Evolutionary conservation across 352 stramenopile species (phyloP).

Genomic region (Pythium phragmitis): DNA sequence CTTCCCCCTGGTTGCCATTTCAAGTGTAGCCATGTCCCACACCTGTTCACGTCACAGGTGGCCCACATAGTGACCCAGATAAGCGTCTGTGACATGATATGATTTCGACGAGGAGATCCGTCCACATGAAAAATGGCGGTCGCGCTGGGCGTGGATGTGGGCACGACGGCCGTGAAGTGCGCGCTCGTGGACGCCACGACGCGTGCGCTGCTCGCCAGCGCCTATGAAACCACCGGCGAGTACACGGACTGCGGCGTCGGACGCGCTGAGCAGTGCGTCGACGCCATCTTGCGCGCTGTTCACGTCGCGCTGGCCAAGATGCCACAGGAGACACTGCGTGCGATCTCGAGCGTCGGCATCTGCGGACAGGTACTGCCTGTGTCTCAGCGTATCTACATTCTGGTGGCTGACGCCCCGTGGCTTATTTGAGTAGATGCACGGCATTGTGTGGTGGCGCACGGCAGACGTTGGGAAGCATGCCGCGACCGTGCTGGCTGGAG

Average conservation of each 20-base stretch:
- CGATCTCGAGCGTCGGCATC: constrained; percentile 51
- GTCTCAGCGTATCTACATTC: neutral
- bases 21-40: constrained; percentile 8
- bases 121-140: constrained; percentile 10
- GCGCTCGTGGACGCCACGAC: constrained; percentile 41
- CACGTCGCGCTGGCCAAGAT: constrained; percentile 36
- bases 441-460: constrained; percentile 80
- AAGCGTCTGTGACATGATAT: constrained; percentile 1
- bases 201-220: constrained; percentile 33
- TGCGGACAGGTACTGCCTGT: constrained; percentile 48
- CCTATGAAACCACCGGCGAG: constrained; percentile 32
- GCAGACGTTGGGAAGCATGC: constrained; percentile 35
- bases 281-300: constrained; percentile 47
- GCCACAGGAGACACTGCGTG: constrained; percentile 24
- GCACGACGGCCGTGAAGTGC: constrained; percentile 79
- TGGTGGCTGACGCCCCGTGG: neutral
- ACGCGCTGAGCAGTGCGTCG: constrained; percentile 46
- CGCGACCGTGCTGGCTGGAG: constrained; percentile 8
- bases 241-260: constrained; percentile 29
- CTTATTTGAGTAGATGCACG: constrained; percentile 62
- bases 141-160: constrained; percentile 62
- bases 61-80: constrained; percentile 1
- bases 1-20: neutral
- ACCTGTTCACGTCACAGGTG: neutral
- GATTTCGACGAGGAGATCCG: neutral